Evolutionary conservation across 169 alveolate genomes (phyloP).

Genomic region (Plasmodium inui): DNA sequence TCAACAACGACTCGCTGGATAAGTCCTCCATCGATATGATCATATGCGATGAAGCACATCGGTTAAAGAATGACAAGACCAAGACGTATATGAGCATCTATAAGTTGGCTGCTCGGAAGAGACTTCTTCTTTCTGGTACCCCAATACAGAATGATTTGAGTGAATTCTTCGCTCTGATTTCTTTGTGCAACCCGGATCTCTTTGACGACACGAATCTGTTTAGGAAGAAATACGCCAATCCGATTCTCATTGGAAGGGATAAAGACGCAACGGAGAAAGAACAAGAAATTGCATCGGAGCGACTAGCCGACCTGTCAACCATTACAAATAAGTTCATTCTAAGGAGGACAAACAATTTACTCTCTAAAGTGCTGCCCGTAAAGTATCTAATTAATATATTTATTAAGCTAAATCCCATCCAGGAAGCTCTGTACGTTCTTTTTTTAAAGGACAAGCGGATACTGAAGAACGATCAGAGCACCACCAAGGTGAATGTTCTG

Average conservation of each 20-base stretch:
- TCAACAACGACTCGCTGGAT: slow-evolving; percentile 87
- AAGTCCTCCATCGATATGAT: slow-evolving; percentile 94
- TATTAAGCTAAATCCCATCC: slow-evolving; percentile 89
- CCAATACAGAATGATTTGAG: slow-evolving; percentile 93
- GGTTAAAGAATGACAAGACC: slow-evolving; percentile 93
- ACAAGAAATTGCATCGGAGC: slow-evolving; percentile 89
- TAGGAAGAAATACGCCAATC: slow-evolving; percentile 87
- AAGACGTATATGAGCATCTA: slow-evolving; percentile 91
- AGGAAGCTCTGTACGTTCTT: slow-evolving; percentile 84
- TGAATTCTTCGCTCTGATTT: slow-evolving; percentile 90
- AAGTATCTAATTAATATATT: slow-evolving; percentile 89
- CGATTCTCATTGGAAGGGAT: slow-evolving; percentile 91
- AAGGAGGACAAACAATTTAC: slow-evolving; percentile 90
- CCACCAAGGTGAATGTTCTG: slow-evolving; percentile 37
- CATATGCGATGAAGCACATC: slow-evolving; percentile 97
- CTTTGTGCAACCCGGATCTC: slow-evolving; percentile 92
- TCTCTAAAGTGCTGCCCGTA: slow-evolving; percentile 92
- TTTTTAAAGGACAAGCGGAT: slow-evolving; percentile 76
- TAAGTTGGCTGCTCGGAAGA: slow-evolving; percentile 90
- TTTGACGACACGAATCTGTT: slow-evolving; percentile 87
- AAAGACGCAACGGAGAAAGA: slow-evolving; percentile 92
- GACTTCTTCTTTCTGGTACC: slow-evolving; percentile 92
- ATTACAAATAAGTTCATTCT: slow-evolving; percentile 91
- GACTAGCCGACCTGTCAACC: slow-evolving; percentile 90
- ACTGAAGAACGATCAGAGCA: slow-evolving; percentile 22